Conservation (phyloP, 1,284 basidiomycete genomes). For the Peniophora sp. region DNA sequence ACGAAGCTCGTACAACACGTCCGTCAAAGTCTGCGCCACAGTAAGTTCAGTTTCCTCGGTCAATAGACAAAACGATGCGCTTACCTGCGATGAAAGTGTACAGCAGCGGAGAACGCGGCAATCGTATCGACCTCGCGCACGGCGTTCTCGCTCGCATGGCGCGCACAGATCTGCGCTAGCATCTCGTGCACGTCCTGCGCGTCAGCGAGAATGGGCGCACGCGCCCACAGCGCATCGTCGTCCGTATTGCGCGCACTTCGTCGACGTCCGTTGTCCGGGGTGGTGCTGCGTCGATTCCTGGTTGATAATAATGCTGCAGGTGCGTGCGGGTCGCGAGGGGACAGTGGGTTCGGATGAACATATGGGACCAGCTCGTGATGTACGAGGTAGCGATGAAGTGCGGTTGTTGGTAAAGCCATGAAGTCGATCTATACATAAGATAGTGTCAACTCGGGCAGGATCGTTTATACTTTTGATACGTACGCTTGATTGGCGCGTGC, state of each 20-base stretch:
- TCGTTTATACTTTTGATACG: background rate
- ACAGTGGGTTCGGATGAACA: slow-evolving; percentile 62
- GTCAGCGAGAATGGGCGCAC: slow-evolving; percentile 61
- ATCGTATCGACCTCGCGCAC: slow-evolving; percentile 73
- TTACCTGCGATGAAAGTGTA: slow-evolving; percentile 44
- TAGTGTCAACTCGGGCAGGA: background rate
- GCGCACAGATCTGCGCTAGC: slow-evolving; percentile 58
- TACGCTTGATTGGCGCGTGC: background rate
- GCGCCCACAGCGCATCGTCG: slow-evolving; percentile 39
- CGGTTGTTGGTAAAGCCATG: slow-evolving; percentile 46
- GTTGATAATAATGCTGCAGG: slow-evolving; percentile 50
- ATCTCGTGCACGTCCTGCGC: slow-evolving; percentile 55
- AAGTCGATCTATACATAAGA: slow-evolving; percentile 57
- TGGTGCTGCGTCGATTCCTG: slow-evolving; percentile 38
- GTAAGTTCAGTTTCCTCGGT: background rate
- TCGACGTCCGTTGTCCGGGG: slow-evolving; percentile 45
- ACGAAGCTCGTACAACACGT: too few relatives aligned
- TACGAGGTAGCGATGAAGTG: slow-evolving; percentile 60
- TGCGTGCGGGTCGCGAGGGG: slow-evolving; percentile 56
- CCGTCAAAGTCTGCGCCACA: background rate
- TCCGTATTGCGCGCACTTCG: slow-evolving; percentile 63
- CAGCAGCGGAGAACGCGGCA: slow-evolving; percentile 53
- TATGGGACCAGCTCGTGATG: slow-evolving; percentile 62
- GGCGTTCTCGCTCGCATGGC: slow-evolving; percentile 54
- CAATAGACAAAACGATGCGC: slow-evolving; percentile 20